These are phyloP conservation scores for Kluyveromyces nonfermentans DNA, from an alignment of 805 yeast species.

Conservation along the genomic window DNA sequence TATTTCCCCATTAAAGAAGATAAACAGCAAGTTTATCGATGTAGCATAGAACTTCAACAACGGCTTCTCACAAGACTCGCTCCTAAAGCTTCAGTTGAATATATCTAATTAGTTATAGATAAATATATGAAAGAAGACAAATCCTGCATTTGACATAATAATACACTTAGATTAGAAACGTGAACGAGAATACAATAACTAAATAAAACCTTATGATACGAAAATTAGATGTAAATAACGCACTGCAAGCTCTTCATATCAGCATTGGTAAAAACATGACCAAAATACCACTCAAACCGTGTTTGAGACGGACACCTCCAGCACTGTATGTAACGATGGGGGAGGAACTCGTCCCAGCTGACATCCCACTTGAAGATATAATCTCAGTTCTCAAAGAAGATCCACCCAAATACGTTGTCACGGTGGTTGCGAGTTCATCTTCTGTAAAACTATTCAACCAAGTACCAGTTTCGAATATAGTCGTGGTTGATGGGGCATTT, in stretches of 20 bases:
- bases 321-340: background rate
- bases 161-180: background rate
- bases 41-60: constrained; percentile 24
- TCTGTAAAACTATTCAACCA: background rate
- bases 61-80: constrained; percentile 24
- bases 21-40: constrained; percentile 35
- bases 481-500: background rate
- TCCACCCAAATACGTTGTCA: background rate
- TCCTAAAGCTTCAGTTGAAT: constrained; percentile 23
- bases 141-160: background rate
- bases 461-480: background rate
- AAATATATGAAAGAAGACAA: constrained; percentile 1
- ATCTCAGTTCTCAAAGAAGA: background rate
- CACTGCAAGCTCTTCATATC: background rate
- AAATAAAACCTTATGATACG: background rate
- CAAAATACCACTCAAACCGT: constrained; percentile 2
- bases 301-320: background rate
- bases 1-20: constrained; percentile 32
- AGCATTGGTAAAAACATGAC: background rate
- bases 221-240: background rate
- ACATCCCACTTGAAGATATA: background rate
- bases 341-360: background rate
- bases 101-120: background rate
- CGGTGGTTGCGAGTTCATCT: background rate
- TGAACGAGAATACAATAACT: background rate